Conservation (phyloP, 192 early-diverging fungal species). For the Coemansia sp. region DNA sequence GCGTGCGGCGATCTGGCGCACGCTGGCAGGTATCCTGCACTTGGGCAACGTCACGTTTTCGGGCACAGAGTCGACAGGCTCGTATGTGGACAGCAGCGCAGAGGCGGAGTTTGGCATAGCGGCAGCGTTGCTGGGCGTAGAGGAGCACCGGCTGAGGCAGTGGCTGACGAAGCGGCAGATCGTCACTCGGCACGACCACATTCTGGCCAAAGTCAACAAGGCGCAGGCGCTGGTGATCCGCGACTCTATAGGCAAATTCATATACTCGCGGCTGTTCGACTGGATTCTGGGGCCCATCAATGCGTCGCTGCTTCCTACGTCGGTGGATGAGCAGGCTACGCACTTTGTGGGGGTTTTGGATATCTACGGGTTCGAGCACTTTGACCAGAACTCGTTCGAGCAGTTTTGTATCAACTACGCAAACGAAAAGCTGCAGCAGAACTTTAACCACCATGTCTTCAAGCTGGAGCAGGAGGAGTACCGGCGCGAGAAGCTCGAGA, state of each 20-base stretch:
- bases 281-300: slow-evolving; percentile 85
- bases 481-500: slow-evolving; percentile 81
- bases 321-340: slow-evolving; percentile 59
- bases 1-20: slow-evolving; percentile 81
- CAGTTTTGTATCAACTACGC: slow-evolving; percentile 85
- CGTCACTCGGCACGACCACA: slow-evolving; percentile 79
- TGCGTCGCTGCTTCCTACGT: slow-evolving; percentile 61
- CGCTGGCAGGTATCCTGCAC: slow-evolving; percentile 86
- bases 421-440: slow-evolving; percentile 85
- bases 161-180: slow-evolving; percentile 84
- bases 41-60: slow-evolving; percentile 82
- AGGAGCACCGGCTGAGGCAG: slow-evolving; percentile 68
- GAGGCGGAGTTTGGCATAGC: slow-evolving; percentile 68
- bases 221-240: slow-evolving; percentile 71
- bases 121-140: slow-evolving; percentile 82
- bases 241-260: slow-evolving; percentile 70
- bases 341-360: slow-evolving; percentile 88
- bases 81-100: slow-evolving; percentile 72
- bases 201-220: slow-evolving; percentile 72
- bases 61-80: slow-evolving; percentile 55
- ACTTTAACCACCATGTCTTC: slow-evolving; percentile 71
- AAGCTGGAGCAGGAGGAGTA: slow-evolving; percentile 80
- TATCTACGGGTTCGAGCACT: slow-evolving; percentile 78
- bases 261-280: slow-evolving; percentile 81
- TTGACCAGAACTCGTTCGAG: slow-evolving; percentile 61